phyloP scores from a whole-genome alignment of 2,329 filamentous ascomycete genomes.

The Cordyceps militaris region DNA sequence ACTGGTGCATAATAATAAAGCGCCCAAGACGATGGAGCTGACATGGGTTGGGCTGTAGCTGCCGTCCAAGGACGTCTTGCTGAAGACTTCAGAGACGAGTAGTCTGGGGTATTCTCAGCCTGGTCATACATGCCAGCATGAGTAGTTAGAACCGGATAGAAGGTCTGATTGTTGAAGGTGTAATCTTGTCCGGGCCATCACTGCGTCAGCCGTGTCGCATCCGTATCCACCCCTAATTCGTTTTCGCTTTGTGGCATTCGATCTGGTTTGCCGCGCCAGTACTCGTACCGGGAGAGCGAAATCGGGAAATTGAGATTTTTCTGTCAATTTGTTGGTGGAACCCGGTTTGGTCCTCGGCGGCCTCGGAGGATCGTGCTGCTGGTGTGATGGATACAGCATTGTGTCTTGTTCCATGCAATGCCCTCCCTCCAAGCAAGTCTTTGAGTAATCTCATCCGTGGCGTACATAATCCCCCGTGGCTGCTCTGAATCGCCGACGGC shows the following conservation, averaged over 20 bases:
- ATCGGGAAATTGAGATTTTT: conserved; percentile 9
- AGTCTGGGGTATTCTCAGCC: conserved; percentile 5
- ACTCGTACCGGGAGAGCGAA: background rate
- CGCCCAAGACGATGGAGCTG: conserved; percentile 1
- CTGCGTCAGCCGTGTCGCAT: conserved; percentile 8
- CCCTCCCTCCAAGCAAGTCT: background rate
- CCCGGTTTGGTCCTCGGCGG: background rate
- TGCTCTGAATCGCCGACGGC: background rate
- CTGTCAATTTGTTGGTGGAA: conserved; percentile 4
- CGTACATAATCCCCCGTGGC: background rate
- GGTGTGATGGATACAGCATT: too few species aligned
- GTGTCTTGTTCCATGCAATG: background rate
- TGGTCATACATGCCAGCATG: background rate
- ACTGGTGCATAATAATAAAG: too few species aligned
- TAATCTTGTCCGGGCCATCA: background rate
- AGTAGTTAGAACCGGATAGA: background rate
- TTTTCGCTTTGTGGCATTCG: conserved; percentile 2
- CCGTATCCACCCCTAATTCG: conserved; percentile 12
- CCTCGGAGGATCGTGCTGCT: background rate
- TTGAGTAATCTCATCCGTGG: background rate
- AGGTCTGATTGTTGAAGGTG: background rate
- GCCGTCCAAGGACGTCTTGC: conserved; percentile 1
- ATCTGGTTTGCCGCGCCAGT: background rate
- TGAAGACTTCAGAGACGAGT: background rate
- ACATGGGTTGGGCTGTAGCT: background rate